phyloP scores from a whole-genome alignment of 331 rosid species.

The Malus hybrid region DNA sequence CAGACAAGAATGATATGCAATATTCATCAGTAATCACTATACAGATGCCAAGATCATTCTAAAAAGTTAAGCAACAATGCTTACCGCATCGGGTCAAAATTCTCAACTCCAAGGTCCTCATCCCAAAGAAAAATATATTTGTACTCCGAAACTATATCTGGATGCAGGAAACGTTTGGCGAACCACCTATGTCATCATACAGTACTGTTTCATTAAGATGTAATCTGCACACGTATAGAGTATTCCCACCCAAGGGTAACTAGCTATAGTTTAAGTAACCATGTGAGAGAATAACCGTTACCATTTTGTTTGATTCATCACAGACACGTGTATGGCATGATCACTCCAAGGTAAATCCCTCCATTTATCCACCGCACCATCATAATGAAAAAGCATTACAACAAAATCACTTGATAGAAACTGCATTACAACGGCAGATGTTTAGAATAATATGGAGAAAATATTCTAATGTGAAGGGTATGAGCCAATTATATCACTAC shows the following conservation, averaged over 20 bases:
- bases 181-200: slow-evolving; percentile 31
- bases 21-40: neutral
- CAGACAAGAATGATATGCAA: neutral
- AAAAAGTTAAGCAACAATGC: neutral
- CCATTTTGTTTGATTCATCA: slow-evolving; percentile 47
- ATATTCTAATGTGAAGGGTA: neutral
- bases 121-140: slow-evolving; percentile 42
- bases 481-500: slow-evolving; percentile 23
- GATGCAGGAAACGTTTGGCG: slow-evolving; percentile 43
- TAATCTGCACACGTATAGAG: neutral
- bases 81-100: slow-evolving; percentile 31
- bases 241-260: neutral
- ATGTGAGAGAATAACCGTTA: neutral
- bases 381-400: slow-evolving; percentile 51
- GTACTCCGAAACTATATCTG: slow-evolving; percentile 33
- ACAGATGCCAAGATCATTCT: neutral
- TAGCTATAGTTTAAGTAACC: neutral
- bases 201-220: neutral
- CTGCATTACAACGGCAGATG: slow-evolving; percentile 15
- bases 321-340: slow-evolving; percentile 37
- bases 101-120: slow-evolving; percentile 46
- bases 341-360: slow-evolving; percentile 35
- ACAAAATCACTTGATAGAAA: slow-evolving; percentile 32
- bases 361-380: slow-evolving; percentile 46
- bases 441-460: neutral